phyloP scores from a whole-genome alignment of 805 yeast species.

The Debaryomyces maramus region DNA sequence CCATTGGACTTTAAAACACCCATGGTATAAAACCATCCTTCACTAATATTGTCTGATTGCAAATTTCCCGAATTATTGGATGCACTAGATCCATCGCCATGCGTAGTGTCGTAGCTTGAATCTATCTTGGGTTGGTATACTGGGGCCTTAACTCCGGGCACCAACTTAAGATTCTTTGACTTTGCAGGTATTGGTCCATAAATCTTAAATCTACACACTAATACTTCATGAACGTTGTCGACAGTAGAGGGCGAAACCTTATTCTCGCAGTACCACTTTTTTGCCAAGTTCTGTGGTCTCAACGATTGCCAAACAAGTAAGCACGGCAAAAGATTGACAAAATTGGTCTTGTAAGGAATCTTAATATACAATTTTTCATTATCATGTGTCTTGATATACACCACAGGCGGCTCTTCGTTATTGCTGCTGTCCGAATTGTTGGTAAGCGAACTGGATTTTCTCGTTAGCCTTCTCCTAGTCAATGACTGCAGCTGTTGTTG shows the following conservation, averaged over 20 bases:
- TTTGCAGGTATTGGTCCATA: constrained; percentile 60
- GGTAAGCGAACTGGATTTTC: constrained; percentile 8
- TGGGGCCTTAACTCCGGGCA: constrained; percentile 41
- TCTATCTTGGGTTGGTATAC: constrained; percentile 18
- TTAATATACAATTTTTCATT: constrained; percentile 38
- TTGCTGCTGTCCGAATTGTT: neutral
- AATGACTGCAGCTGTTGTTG: constrained; percentile 7
- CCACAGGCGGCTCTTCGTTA: constrained; percentile 30
- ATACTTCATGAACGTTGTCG: constrained; percentile 34
- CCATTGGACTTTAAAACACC: constrained; percentile 70
- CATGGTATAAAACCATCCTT: constrained; percentile 74
- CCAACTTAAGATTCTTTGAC: constrained; percentile 36
- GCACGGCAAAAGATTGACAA: constrained; percentile 44
- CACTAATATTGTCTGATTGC: constrained; percentile 26
- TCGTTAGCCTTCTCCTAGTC: constrained; percentile 3
- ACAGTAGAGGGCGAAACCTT: constrained; percentile 23
- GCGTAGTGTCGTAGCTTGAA: constrained; percentile 4
- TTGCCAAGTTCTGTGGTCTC: constrained; percentile 51
- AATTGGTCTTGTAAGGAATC: constrained; percentile 35
- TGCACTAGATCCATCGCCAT: neutral
- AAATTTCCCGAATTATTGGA: constrained; percentile 8
- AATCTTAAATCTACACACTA: constrained; percentile 65
- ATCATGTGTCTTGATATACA: constrained; percentile 42
- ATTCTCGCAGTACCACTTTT: constrained; percentile 52
- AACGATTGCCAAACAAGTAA: constrained; percentile 59